Percentiles rank a stretch among this genome's conserved stretches.
These are phyloP conservation scores for Taphrina pruni DNA, from an alignment of 1,139 yeast species.

Conservation along the genomic window DNA sequence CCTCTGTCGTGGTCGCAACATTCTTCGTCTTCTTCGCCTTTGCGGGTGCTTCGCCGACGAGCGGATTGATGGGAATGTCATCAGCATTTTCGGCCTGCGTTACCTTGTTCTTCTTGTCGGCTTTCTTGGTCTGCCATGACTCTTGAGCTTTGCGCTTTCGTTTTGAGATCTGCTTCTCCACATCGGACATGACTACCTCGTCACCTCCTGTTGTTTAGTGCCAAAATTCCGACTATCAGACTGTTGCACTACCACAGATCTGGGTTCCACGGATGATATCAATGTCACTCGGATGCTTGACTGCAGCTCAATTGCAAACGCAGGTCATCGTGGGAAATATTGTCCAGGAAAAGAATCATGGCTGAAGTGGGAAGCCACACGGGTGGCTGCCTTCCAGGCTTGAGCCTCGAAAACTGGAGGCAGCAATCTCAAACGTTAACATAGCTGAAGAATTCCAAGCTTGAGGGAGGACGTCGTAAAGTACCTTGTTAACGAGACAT, in stretches of 20 bases:
- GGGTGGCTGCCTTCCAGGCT: background rate
- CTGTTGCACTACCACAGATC: background rate
- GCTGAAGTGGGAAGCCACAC: background rate
- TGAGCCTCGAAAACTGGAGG: too few relatives aligned
- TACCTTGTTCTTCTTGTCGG: slow-evolving; percentile 46
- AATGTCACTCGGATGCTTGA: too few relatives aligned
- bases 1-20: slow-evolving; percentile 42
- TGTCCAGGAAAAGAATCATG: background rate
- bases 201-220: background rate
- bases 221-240: background rate
- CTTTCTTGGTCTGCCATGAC: slow-evolving; percentile 62
- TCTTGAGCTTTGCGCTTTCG: slow-evolving; percentile 79
- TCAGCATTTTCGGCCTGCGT: slow-evolving; percentile 42
- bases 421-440: too few relatives aligned
- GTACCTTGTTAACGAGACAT: too few relatives aligned
- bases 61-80: slow-evolving; percentile 42
- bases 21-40: slow-evolving; percentile 41
- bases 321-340: too few relatives aligned
- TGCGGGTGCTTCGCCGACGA: slow-evolving; percentile 42
- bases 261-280: too few relatives aligned
- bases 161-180: slow-evolving; percentile 65
- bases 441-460: too few relatives aligned
- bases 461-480: too few relatives aligned
- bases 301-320: too few relatives aligned
- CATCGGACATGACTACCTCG: background rate